A percentile compares a stretch with the other conserved stretches of the same genome.
Evolutionary conservation across 805 yeast genomes (phyloP).

Genomic region (Jamesozyma jinghongensis): DNA sequence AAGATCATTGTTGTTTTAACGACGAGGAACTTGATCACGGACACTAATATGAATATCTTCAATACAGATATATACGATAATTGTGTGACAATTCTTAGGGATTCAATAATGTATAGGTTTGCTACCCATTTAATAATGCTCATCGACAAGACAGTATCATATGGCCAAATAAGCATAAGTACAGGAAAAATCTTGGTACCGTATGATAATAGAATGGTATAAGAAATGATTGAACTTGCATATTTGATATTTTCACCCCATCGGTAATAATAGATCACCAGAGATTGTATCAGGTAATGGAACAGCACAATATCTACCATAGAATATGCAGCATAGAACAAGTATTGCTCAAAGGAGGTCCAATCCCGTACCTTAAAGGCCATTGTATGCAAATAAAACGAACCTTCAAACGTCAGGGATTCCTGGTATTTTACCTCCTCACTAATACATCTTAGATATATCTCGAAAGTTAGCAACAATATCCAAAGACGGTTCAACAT

Average conservation of each 20-base stretch:
- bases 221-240: slow-evolving; percentile 37
- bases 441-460: slow-evolving; percentile 85
- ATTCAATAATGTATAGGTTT: slow-evolving; percentile 55
- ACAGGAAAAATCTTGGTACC: slow-evolving; percentile 81
- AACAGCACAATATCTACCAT: slow-evolving; percentile 38
- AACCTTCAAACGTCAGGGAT: neutral
- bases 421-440: slow-evolving; percentile 49
- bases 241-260: slow-evolving; percentile 26
- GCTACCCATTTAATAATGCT: slow-evolving; percentile 52
- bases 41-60: slow-evolving; percentile 11
- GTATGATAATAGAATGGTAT: slow-evolving; percentile 66
- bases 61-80: slow-evolving; percentile 21
- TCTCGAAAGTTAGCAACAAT: slow-evolving; percentile 70
- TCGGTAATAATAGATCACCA: slow-evolving; percentile 16
- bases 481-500: slow-evolving; percentile 42
- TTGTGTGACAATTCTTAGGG: slow-evolving; percentile 40
- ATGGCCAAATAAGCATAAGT: slow-evolving; percentile 93
- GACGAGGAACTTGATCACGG: slow-evolving; percentile 12
- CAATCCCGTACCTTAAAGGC: slow-evolving; percentile 29
- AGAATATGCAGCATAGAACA: slow-evolving; percentile 46
- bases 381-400: slow-evolving; percentile 8
- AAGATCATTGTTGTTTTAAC: slow-evolving; percentile 18
- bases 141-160: slow-evolving; percentile 66
- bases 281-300: slow-evolving; percentile 30
- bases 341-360: slow-evolving; percentile 42